A percentile compares a stretch with the other conserved stretches of the same genome.
phyloP scores from a whole-genome alignment of 2,329 filamentous ascomycete genomes.

The Epicoccum sorghinum region DNA sequence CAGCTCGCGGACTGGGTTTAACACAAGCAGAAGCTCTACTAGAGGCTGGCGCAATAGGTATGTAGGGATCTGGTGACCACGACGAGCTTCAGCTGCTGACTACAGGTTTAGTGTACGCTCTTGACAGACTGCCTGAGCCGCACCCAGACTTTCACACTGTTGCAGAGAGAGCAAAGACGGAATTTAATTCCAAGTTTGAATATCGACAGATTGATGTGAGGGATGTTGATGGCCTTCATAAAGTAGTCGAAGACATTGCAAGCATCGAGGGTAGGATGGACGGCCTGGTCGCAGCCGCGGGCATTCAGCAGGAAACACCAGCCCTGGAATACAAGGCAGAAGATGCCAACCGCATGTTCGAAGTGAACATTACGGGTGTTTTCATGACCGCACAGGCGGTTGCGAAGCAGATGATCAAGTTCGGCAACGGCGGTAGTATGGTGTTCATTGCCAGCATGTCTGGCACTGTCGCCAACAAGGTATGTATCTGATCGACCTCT shows the following conservation, averaged over 20 bases:
- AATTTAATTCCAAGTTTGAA: conserved; percentile 70
- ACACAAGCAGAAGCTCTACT: conserved; percentile 74
- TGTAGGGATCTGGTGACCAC: not conserved
- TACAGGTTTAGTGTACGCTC: conserved; percentile 64
- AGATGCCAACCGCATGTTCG: conserved; percentile 67
- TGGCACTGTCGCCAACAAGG: conserved; percentile 66
- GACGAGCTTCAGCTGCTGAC: not conserved
- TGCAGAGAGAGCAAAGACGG: conserved; percentile 65
- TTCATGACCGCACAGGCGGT: conserved; percentile 70
- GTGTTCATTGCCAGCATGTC: conserved; percentile 69
- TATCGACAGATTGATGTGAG: conserved; percentile 84
- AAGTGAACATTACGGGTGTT: conserved; percentile 65
- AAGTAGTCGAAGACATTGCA: conserved; percentile 71
- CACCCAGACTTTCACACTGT: conserved; percentile 68
- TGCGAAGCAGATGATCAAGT: conserved; percentile 67
- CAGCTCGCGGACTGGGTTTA: conserved; percentile 73
- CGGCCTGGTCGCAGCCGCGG: conserved; percentile 76
- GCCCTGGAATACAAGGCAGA: conserved; percentile 77
- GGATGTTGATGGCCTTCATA: conserved; percentile 70
- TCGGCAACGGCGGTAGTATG: conserved; percentile 65
- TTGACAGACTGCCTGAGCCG: conserved; percentile 67
- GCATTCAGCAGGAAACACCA: conserved; percentile 81
- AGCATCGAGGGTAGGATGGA: conserved; percentile 74
- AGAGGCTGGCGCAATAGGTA: conserved; percentile 74
- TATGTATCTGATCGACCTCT: conserved; percentile 42